These are phyloP conservation scores for Raffaelea arxii DNA, from an alignment of 2,329 filamentous ascomycete genomes.

Conservation along the genomic window DNA sequence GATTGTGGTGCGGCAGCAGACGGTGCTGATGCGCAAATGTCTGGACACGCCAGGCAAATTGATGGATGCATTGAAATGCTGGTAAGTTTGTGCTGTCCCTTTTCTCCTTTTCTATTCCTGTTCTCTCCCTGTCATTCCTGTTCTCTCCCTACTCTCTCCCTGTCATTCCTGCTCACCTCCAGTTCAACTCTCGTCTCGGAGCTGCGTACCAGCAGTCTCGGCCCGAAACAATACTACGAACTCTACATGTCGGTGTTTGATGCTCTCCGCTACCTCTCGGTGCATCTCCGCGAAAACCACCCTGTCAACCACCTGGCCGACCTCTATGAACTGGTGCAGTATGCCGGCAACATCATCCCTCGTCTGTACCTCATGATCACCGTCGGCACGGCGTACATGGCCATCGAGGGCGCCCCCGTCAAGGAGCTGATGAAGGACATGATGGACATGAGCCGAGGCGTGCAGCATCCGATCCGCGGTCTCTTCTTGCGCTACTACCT, in stretches of 20 bases:
- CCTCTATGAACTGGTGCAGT: conserved; percentile 89
- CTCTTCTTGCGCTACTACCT: conserved; percentile 95
- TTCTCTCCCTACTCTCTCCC: conserved; percentile 5
- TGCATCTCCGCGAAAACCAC: conserved; percentile 94
- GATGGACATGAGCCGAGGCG: conserved; percentile 99
- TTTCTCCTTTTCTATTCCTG: conserved; percentile 2
- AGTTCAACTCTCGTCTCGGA: conserved; percentile 98
- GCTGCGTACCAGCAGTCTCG: conserved; percentile 88
- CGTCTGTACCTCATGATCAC: conserved; percentile 98
- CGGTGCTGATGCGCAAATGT: conserved; percentile 92
- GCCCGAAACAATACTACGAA: conserved; percentile 99
- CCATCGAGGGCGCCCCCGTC: conserved; percentile 92
- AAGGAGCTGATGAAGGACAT: conserved; percentile 99
- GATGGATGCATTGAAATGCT: conserved; percentile 99
- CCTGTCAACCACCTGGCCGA: conserved; percentile 97
- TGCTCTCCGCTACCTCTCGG: conserved; percentile 88
- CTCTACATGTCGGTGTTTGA: conserved; percentile 99
- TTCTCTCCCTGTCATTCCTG: neutral
- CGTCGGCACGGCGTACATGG: conserved; percentile 98
- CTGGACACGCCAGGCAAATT: conserved; percentile 95
- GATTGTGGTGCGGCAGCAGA: conserved; percentile 93
- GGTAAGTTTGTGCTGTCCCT: conserved; percentile 47
- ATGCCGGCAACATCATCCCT: conserved; percentile 95
- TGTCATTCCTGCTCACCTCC: neutral
- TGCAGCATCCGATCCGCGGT: conserved; percentile 92